Percentiles rank a stretch among this genome's conserved stretches.
Evolutionary conservation across 352 stramenopile genomes (phyloP).

Genomic region (Globisporangium nagaii): DNA sequence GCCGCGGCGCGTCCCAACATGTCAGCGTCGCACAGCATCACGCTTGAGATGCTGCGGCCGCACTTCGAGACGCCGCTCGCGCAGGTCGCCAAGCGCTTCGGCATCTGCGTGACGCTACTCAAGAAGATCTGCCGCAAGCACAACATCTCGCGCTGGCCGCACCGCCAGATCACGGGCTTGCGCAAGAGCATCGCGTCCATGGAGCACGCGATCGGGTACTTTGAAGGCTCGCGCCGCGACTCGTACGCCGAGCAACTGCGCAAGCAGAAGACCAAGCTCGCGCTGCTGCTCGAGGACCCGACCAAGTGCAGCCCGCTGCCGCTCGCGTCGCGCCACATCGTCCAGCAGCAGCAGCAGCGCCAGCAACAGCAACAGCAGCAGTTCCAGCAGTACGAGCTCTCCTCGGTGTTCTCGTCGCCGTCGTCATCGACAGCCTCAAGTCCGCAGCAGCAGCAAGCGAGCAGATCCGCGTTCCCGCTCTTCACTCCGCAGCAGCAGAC

Average conservation of each 20-base stretch:
- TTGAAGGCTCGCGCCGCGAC: constrained; percentile 59
- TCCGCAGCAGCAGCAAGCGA: not conserved
- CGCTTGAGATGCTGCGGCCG: constrained; percentile 70
- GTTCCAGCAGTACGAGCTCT: constrained; percentile 4
- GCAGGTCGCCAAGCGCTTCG: constrained; percentile 68
- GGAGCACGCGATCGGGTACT: constrained; percentile 78
- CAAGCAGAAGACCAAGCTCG: constrained; percentile 75
- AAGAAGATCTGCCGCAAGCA: constrained; percentile 85
- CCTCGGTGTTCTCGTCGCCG: not conserved
- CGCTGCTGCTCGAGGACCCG: constrained; percentile 53
- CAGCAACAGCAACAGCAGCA: constrained; percentile 16
- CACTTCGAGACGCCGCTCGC: constrained; percentile 83
- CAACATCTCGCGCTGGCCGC: constrained; percentile 74
- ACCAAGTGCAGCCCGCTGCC: constrained; percentile 38
- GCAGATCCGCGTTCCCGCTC: constrained; percentile 3
- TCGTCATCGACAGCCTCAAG: constrained; percentile 10
- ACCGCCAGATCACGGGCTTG: constrained; percentile 83
- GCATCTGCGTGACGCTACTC: constrained; percentile 80
- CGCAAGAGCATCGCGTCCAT: constrained; percentile 85
- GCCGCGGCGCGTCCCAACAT: constrained; percentile 41
- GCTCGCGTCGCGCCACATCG: not conserved
- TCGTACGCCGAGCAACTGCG: constrained; percentile 66
- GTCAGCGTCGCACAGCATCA: constrained; percentile 75
- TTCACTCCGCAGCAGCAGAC: not conserved
- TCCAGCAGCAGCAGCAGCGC: constrained; percentile 6